Percentiles rank a stretch among this genome's conserved stretches.
Conservation (phyloP, 208 protist species). For the Acanthamoeba sp. region DNA sequence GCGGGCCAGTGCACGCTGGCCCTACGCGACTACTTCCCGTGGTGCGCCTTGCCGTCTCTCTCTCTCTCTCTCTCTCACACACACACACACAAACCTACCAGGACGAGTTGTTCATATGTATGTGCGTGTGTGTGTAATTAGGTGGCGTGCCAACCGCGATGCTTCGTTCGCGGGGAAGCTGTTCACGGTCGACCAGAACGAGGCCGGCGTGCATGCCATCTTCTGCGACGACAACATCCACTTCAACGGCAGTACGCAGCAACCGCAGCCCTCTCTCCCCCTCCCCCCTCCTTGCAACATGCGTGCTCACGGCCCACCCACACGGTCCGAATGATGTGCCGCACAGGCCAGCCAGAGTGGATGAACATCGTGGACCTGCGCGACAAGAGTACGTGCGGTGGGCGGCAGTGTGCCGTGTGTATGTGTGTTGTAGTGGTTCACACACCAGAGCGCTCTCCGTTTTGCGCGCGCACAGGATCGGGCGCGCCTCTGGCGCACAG, state of each 20-base stretch:
- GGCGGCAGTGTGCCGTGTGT: too few species aligned
- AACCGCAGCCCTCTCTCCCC: not conserved
- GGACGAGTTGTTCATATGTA: too few species aligned
- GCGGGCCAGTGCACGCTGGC: not conserved
- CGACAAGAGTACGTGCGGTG: not conserved
- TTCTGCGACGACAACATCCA: constrained; percentile 70
- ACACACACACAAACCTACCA: too few species aligned
- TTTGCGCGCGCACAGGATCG: not conserved
- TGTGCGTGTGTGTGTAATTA: too few species aligned
- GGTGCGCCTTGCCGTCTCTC: not conserved
- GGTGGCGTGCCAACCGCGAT: constrained; percentile 13
- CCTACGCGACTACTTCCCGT: constrained; percentile 44
- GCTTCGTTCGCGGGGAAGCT: constrained; percentile 19
- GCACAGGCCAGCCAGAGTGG: constrained; percentile 9
- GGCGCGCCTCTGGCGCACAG: not conserved
- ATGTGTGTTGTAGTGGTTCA: not conserved
- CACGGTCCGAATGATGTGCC: not conserved
- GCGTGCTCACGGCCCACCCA: not conserved
- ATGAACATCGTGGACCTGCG: constrained; percentile 61
- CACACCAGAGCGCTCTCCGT: not conserved
- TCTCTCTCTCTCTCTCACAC: too few species aligned
- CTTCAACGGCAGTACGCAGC: not conserved
- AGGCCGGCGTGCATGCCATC: not conserved
- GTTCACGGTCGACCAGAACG: not conserved
- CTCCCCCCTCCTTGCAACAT: not conserved